Percentiles rank a stretch among this genome's conserved stretches.
These are phyloP conservation scores for Nakaseomyces bracarensis DNA, from an alignment of 1,139 yeast genomes.

Conservation along the genomic window DNA sequence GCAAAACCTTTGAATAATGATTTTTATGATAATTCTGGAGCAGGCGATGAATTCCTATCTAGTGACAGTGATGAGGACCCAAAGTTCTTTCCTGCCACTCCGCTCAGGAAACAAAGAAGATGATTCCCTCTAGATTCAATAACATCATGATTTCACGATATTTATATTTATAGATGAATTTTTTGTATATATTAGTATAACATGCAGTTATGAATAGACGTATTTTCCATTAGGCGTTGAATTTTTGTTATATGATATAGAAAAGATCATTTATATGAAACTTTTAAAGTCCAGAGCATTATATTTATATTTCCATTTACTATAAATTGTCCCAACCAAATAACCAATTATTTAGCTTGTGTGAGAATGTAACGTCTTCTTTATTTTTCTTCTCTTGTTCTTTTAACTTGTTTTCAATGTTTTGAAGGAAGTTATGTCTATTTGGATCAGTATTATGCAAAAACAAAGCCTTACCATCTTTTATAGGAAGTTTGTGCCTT, in stretches of 20 bases:
- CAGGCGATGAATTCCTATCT: neutral
- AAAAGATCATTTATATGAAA: too few relatives aligned
- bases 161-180: neutral
- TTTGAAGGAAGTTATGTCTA: conserved; percentile 27
- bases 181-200: too few relatives aligned
- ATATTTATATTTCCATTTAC: too few relatives aligned
- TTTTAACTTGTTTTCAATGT: conserved; percentile 29
- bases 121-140: too few relatives aligned
- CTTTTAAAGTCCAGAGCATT: too few relatives aligned
- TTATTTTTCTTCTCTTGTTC: conserved; percentile 23
- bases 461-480: conserved; percentile 29
- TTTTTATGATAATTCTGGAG: conserved; percentile 1
- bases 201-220: too few relatives aligned
- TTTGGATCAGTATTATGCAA: conserved; percentile 22
- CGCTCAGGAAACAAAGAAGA: neutral
- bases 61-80: neutral
- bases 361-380: conserved; percentile 8
- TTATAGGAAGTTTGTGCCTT: conserved; percentile 18
- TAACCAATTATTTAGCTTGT: conserved; percentile 35
- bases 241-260: neutral
- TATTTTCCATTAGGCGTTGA: too few relatives aligned
- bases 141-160: too few relatives aligned
- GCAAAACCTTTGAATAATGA: neutral
- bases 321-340: conserved; percentile 52
- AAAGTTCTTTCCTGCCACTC: neutral